Percentiles rank a stretch among this genome's conserved stretches.
phyloP scores from a whole-genome alignment of 768 basidiomycete species.

The Pleurotus tuber-regium region DNA sequence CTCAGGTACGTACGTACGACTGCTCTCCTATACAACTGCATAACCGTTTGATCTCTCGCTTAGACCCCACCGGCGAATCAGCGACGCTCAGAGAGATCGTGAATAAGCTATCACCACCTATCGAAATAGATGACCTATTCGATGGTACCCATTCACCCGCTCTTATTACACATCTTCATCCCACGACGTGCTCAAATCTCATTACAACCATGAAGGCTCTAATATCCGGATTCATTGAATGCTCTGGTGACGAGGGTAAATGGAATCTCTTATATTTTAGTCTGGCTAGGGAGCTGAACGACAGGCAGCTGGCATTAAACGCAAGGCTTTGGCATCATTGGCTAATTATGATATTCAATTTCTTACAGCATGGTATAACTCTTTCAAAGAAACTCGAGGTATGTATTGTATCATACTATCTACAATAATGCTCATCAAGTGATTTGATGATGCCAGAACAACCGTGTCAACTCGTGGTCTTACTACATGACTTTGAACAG shows the following conservation, averaged over 20 bases:
- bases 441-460: neutral
- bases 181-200: slow-evolving; percentile 55
- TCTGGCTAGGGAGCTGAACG: neutral
- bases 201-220: slow-evolving; percentile 52
- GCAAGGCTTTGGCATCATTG: slow-evolving; percentile 47
- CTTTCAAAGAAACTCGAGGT: slow-evolving; percentile 37
- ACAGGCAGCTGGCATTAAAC: slow-evolving; percentile 34
- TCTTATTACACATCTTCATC: slow-evolving; percentile 49
- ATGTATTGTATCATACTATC: slow-evolving; percentile 9
- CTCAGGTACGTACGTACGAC: slow-evolving; percentile 37
- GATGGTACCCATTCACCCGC: slow-evolving; percentile 10
- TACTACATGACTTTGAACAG: slow-evolving; percentile 76
- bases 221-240: slow-evolving; percentile 50
- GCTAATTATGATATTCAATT: slow-evolving; percentile 61
- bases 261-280: neutral
- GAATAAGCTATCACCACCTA: slow-evolving; percentile 28
- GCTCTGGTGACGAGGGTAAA: slow-evolving; percentile 22
- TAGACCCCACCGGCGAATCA: slow-evolving; percentile 44
- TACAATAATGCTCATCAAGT: slow-evolving; percentile 4
- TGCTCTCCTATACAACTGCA: neutral
- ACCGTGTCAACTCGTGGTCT: slow-evolving; percentile 45
- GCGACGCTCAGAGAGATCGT: slow-evolving; percentile 46
- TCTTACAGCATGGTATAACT: slow-evolving; percentile 59
- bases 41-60: too few relatives aligned
- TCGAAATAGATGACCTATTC: slow-evolving; percentile 12